Evolutionary conservation across 306 rosid genomes (phyloP), one percentile per base, ranked within the genome.

Genomic region (Dalbergia cochinchinensis): DNA sequence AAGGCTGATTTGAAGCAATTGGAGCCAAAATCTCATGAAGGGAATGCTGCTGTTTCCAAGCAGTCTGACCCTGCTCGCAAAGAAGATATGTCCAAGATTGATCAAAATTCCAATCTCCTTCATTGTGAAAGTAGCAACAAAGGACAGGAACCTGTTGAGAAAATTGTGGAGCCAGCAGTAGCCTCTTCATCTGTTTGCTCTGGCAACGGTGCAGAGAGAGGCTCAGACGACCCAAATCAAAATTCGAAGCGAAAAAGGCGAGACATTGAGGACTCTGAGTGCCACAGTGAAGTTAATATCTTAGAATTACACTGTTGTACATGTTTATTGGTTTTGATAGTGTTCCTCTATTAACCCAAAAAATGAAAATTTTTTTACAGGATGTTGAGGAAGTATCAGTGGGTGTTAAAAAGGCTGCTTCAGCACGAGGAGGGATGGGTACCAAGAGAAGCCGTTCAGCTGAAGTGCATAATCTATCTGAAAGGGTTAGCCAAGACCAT

Each of bases 391-490:
- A 92, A 80, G 98, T 90, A 66, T 88, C 90, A 13, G 75, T 87
- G 8, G 91, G 87, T 71, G 84, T 77, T 51, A 92, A 90, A 77
- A 90, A 53, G 85, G 73, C 60, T 13, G 69, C 70, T 76, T 67
- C 63, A 53, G 76, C 82, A 76, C 90, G 88, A 77, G 83, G 74
- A 0, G 65, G 78, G 41, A 48, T 13, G 5, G 88, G 97, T 53
- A 88, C 88, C 64, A 94, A 92, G 86, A 86, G 94, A 90, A 87
- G 85, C 81, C 90, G 98, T 83, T 94, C 92, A 14, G 90, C 98
- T 13, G 94, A 90, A 90, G 96, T 89, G 75, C 98, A 94, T 80
- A 94, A 92, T 87, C 87, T 94, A 85, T 92, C 97, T 13, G 97
- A 94, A 88, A 94, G 97, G 90, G 97, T 94, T 78, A 87, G 94